A percentile compares a stretch with the other conserved stretches of the same genome.
Conservation (phyloP, 192 early-diverging fungal genomes). For the Linnemannia exigua region DNA sequence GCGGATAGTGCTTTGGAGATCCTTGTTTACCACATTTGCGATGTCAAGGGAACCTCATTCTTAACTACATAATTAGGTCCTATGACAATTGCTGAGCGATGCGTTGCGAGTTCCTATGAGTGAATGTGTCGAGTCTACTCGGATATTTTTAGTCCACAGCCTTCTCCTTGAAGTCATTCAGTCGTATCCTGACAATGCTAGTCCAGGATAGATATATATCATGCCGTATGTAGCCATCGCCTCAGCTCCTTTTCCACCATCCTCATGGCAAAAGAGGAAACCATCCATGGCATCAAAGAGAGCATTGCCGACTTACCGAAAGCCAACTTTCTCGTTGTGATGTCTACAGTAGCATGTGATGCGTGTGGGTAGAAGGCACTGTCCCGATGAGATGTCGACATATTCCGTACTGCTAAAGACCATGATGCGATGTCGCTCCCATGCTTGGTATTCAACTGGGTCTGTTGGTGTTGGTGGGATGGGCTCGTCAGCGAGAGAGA, state of each 20-base stretch:
- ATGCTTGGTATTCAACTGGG: constrained; percentile 42
- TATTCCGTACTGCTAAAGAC: constrained; percentile 55
- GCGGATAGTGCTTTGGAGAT: neutral
- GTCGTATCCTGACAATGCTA: neutral
- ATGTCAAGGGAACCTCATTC: no score
- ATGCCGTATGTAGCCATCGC: neutral
- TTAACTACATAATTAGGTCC: no score
- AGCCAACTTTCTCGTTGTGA: constrained; percentile 55
- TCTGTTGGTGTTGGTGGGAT: constrained; percentile 52
- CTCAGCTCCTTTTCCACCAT: neutral
- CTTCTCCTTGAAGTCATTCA: neutral
- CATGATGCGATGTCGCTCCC: constrained; percentile 50
- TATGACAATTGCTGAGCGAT: no score
- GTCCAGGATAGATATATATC: no score
- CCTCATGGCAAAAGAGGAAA: neutral
- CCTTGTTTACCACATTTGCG: neutral
- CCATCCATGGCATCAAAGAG: neutral
- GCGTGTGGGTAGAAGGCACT: constrained; percentile 80
- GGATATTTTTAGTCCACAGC: neutral
- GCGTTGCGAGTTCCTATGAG: neutral
- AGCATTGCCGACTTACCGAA: constrained; percentile 36
- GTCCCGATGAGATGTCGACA: constrained; percentile 44
- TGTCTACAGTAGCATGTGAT: constrained; percentile 89
- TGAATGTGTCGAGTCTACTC: neutral
- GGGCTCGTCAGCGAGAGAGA: constrained; percentile 31